Base-by-base conservation (phyloP, 75 land plant species). In the Pinus taeda region DNA sequence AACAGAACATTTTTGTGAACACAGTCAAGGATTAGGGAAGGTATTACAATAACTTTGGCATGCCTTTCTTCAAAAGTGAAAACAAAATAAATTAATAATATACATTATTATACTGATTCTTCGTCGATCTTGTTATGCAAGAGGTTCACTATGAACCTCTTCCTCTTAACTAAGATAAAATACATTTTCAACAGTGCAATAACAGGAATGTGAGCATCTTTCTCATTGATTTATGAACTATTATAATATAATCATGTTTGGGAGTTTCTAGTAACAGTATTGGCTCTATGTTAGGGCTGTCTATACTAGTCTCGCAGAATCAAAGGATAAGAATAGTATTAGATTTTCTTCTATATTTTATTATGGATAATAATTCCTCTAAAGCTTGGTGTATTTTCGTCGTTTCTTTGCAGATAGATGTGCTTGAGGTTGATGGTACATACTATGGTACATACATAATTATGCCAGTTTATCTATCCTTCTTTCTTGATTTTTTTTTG, bases 371-470 rank as follows among this genome's bases (percentile, higher is more conserved):
- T 15, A 42, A 21, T n/a, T 39, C n/a, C 55, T 49, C 55, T 49
- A 49, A 49, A 49, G 55, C 12, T 9, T 49, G 9, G 12, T 49
- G 55, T 49, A 49, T 11, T 49, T 49, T 49, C 9, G 12, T 49
- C 1, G 55, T 75, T 77, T 4, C 63, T 60, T 83, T 66, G 82
- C 93, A 96, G 99, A 96, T 96, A 79, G 99, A 96, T 84, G 98
- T 96, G n/a, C 82, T 96, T 57, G 99, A 96, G 78, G 99, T 96
- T 49, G 99, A 96, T 70, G 99, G 99, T 59, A 74, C 77, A 29
- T 96, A 89, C 73, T 96, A 96, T 75, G 99, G 99, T 96, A 78
- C 30, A 87, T 71, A 18, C 75, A 24, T 56, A 21, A 29, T 60
- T 53, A 77, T 61, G 39, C 39, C 37, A 66, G 64, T 57, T 30